These are phyloP conservation scores for Alternaria longipes DNA, from an alignment of 2,329 filamentous ascomycete genomes.

Conservation along the genomic window DNA sequence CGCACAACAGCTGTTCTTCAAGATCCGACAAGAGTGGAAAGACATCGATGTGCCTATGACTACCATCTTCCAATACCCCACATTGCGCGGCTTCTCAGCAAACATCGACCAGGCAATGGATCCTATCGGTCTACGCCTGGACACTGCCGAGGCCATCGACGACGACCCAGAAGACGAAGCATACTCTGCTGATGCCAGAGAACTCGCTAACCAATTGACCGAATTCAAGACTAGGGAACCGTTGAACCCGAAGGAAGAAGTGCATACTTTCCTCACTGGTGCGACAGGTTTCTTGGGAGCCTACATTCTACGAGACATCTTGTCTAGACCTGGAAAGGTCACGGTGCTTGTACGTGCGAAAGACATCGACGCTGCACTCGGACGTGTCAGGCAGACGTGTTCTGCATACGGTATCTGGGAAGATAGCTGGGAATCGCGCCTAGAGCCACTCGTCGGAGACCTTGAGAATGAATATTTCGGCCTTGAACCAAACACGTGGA, in stretches of 20 bases:
- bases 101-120: constrained; percentile 62
- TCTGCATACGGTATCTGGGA: constrained; percentile 83
- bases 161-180: constrained; percentile 61
- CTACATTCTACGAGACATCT: constrained; percentile 78
- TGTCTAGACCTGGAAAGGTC: constrained; percentile 71
- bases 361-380: constrained; percentile 66
- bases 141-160: constrained; percentile 50
- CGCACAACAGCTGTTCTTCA: constrained; percentile 81
- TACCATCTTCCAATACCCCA: constrained; percentile 74
- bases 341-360: constrained; percentile 80
- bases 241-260: constrained; percentile 48
- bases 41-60: constrained; percentile 75
- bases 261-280: constrained; percentile 83
- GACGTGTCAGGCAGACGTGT: constrained; percentile 72
- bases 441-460: constrained; percentile 77
- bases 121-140: constrained; percentile 58
- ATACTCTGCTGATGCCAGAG: constrained; percentile 63
- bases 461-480: constrained; percentile 77
- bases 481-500: constrained; percentile 72
- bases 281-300: constrained; percentile 90
- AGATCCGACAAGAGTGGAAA: constrained; percentile 68
- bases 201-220: constrained; percentile 60
- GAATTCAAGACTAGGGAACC: constrained; percentile 54
- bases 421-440: constrained; percentile 69
- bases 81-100: constrained; percentile 64